These are phyloP conservation scores for Phaeoacremonium minimum DNA, from an alignment of 2,329 filamentous ascomycete species.

Conservation along the genomic window DNA sequence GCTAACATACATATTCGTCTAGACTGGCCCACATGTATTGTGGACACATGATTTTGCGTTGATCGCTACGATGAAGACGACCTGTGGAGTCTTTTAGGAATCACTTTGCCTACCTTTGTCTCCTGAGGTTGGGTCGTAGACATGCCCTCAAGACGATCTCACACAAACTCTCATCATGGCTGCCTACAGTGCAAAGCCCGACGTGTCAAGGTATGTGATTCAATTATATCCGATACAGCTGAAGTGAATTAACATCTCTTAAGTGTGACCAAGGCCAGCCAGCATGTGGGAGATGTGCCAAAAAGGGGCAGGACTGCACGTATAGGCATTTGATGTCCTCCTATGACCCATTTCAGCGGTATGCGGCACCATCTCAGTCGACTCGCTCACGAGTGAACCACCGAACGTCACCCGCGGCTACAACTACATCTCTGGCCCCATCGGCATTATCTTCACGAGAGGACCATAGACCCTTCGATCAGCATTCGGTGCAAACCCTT, in stretches of 20 bases:
- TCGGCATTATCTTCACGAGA: conserved; percentile 5
- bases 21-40: too few species aligned
- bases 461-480: neutral
- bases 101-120: too few species aligned
- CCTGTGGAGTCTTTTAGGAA: too few species aligned
- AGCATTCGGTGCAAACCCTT: neutral
- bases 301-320: conserved; percentile 1
- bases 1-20: too few species aligned
- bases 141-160: conserved; percentile 1
- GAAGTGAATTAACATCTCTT: neutral
- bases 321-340: conserved; percentile 1
- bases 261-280: neutral
- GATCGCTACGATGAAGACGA: too few species aligned
- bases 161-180: conserved; percentile 1
- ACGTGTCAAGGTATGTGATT: neutral
- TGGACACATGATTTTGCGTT: too few species aligned
- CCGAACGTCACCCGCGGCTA: neutral
- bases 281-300: neutral
- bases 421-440: neutral
- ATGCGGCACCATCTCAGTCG: too few species aligned
- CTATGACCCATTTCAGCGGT: conserved; percentile 1
- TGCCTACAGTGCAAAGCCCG: conserved; percentile 1
- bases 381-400: neutral
- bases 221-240: neutral
- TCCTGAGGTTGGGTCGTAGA: too few species aligned